phyloP scores from a whole-genome alignment of 441 rosid genomes.

The Biscutella laevigata region DNA sequence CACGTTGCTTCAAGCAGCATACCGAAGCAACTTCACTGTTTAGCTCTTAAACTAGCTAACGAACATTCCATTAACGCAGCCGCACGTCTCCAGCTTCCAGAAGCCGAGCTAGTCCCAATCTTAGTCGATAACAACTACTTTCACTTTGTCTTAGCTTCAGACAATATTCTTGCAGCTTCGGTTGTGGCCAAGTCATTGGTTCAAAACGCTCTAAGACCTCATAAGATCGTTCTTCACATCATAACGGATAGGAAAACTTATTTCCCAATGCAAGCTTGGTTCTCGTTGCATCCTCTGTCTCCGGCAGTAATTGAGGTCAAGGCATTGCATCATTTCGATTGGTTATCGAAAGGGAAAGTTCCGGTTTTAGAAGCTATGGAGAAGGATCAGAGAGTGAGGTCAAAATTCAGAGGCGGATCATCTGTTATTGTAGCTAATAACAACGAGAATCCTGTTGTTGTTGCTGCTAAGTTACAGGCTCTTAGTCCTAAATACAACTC shows the following conservation, averaged over 20 bases:
- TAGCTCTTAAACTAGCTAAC: constrained; percentile 68
- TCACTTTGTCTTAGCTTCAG: constrained; percentile 84
- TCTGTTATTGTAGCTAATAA: constrained; percentile 65
- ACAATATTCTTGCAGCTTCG: constrained; percentile 81
- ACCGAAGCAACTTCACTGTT: constrained; percentile 90
- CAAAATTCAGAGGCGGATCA: constrained; percentile 89
- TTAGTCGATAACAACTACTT: constrained; percentile 71
- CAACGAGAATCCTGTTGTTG: constrained; percentile 63
- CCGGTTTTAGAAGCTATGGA: constrained; percentile 97
- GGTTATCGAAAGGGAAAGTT: constrained; percentile 87
- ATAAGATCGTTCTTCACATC: constrained; percentile 67
- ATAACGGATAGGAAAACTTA: constrained; percentile 88
- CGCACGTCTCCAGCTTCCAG: constrained; percentile 87
- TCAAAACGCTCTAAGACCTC: constrained; percentile 51
- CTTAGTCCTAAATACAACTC: constrained; percentile 91
- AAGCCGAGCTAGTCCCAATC: constrained; percentile 73
- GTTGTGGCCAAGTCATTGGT: constrained; percentile 80
- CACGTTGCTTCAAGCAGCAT: constrained; percentile 98
- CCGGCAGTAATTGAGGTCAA: constrained; percentile 87
- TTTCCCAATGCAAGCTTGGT: constrained; percentile 99
- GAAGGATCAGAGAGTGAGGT: constrained; percentile 72
- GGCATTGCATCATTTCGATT: constrained; percentile 94
- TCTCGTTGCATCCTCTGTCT: constrained; percentile 67
- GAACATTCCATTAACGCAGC: constrained; percentile 91
- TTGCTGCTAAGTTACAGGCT: constrained; percentile 89